Evolutionary conservation across 805 yeast genomes (phyloP), one percentile per base, ranked within the genome.

Genomic region (Myxozyma kluyveri): DNA sequence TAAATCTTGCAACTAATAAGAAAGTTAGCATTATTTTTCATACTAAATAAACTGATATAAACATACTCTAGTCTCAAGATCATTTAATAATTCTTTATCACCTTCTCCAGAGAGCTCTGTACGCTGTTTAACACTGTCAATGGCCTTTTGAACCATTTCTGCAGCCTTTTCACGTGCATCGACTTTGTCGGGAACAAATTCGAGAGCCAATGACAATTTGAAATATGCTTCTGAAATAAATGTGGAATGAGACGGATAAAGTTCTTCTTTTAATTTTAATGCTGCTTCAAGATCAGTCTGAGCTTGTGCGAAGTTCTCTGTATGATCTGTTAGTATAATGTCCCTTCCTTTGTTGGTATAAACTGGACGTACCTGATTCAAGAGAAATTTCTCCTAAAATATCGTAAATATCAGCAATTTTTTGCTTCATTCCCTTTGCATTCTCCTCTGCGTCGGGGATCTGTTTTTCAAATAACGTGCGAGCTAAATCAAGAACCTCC

Each of bases 301-400:
- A 0, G 96, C 87, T 67, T 88, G 95, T 14, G 73, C 69, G 67
- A 89, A 89, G 67, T 88, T 87, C 62, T 91, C 97, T 49, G 22
- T 42, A 10, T 3, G 17, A 9, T 2, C 14, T 10, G 43, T 21
- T 7, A 26, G 47, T 21, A 10, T 14, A 31, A 22, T 21, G 12
- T 24, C 24, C 29, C n/a, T 42, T 6, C n/a, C 19, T 18, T 14
- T 7, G 14, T 29, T 19, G 4, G n/a, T 12, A 9, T 35, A 12
- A 14, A 37, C 27, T 23, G 21, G 22, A 46, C 62, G 40, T 54
- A 59, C 64, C 70, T 1, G 93, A 80, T 65, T 91, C 99, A 40
- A 90, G 73, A 0, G 96, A 84, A 7, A 90, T 85, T 65, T 91
- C 97, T 29, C 98, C 98, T 17, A 89, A 73, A 9, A 90, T 68